phyloP scores from a whole-genome alignment of 164 flowering plant species.

The Berberis vulgaris region DNA sequence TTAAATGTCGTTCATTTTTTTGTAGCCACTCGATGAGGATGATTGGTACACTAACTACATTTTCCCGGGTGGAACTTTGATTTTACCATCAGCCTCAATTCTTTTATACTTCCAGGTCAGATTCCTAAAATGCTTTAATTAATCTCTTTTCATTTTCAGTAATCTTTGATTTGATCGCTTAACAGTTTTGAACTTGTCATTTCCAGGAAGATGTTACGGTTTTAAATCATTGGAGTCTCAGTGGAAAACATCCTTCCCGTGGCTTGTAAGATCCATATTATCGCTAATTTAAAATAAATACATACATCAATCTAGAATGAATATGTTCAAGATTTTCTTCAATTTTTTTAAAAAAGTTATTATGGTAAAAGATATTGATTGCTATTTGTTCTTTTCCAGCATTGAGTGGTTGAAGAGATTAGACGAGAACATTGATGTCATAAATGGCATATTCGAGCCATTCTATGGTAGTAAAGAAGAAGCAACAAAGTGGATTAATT shows the following conservation, averaged over 20 bases:
- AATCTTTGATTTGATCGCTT: no score
- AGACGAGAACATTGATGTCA: conserved; percentile 7
- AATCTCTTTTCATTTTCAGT: no score
- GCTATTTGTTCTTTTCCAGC: conserved; percentile 9
- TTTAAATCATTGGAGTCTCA: conserved; percentile 2
- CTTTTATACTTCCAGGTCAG: background rate
- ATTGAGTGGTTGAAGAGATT: conserved; percentile 17
- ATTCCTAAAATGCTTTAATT: background rate
- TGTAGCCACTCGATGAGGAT: conserved; percentile 6
- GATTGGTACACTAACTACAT: conserved; percentile 3
- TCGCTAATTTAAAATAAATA: background rate
- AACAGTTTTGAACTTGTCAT: background rate
- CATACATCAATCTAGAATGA: background rate
- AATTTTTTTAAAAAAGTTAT: no score
- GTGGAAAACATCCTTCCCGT: conserved; percentile 6
- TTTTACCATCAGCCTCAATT: background rate
- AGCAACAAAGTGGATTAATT: conserved; percentile 10
- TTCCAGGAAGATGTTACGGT: conserved; percentile 4
- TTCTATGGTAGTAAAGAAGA: conserved; percentile 9
- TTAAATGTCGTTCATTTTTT: background rate
- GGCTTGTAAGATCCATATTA: background rate
- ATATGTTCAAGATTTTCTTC: no score
- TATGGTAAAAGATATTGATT: no score
- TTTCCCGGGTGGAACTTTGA: background rate
- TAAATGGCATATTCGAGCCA: conserved; percentile 9